These are phyloP conservation scores for Silybum marianum DNA, from an alignment of 129 eudicot genomes.

Conservation along the genomic window DNA sequence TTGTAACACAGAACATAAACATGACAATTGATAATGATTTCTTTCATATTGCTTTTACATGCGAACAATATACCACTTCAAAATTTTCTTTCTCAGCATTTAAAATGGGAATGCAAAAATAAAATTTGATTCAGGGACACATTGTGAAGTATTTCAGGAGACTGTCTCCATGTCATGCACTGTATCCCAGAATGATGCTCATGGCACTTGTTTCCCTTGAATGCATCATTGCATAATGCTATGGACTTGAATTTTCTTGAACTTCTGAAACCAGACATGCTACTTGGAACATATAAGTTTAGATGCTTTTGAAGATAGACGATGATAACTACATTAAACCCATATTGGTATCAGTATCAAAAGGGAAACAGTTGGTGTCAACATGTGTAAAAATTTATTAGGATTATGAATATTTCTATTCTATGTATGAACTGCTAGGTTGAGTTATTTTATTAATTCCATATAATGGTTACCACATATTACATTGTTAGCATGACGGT, in stretches of 20 bases:
- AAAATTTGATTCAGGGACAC: background rate
- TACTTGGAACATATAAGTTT: too few species aligned
- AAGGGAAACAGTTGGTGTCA: background rate
- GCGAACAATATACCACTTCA: background rate
- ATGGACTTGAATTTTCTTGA: background rate
- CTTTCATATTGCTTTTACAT: background rate
- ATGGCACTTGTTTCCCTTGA: background rate
- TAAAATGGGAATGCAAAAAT: background rate
- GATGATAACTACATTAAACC: too few species aligned
- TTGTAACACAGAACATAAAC: background rate
- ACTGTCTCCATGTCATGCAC: background rate
- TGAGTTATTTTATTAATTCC: background rate
- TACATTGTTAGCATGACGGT: background rate
- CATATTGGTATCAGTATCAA: background rate
- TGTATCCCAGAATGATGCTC: background rate
- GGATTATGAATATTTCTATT: background rate
- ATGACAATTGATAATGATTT: background rate
- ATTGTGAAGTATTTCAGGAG: background rate
- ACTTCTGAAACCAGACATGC: too few species aligned
- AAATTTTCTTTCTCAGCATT: background rate
- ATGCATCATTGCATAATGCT: background rate
- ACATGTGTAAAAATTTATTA: background rate
- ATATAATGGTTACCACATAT: background rate
- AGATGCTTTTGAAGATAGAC: too few species aligned
- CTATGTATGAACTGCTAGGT: background rate